These are phyloP conservation scores for Trametes coccinea DNA, from an alignment of 768 basidiomycete genomes.

Conservation along the genomic window DNA sequence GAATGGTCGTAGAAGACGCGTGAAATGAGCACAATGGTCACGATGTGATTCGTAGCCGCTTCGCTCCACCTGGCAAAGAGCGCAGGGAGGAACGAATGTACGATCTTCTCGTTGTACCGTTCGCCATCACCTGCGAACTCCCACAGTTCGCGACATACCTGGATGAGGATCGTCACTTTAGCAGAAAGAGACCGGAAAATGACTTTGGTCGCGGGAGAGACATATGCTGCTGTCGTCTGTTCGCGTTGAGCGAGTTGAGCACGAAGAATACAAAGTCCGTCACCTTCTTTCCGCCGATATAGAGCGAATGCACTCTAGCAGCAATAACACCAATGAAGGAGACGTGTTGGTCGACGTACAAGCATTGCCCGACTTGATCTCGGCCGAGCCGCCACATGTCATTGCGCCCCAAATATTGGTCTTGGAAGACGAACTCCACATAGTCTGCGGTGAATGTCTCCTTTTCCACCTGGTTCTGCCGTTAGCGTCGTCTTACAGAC, in stretches of 20 bases:
- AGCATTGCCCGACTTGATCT: slow-evolving; percentile 74
- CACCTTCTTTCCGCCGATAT: slow-evolving; percentile 68
- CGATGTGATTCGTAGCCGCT: slow-evolving; percentile 85
- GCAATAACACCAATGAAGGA: slow-evolving; percentile 80
- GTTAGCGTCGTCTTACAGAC: background rate
- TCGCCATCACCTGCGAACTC: slow-evolving; percentile 97
- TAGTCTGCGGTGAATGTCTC: slow-evolving; percentile 65
- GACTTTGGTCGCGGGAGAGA: slow-evolving; percentile 81
- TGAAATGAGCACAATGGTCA: slow-evolving; percentile 93
- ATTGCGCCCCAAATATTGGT: slow-evolving; percentile 92
- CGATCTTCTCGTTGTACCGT: slow-evolving; percentile 95
- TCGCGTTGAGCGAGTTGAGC: background rate
- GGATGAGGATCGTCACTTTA: slow-evolving; percentile 91
- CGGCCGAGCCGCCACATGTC: slow-evolving; percentile 97
- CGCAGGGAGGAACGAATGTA: slow-evolving; percentile 92
- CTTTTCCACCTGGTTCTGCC: slow-evolving; percentile 59
- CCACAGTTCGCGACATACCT: slow-evolving; percentile 95
- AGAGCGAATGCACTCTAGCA: slow-evolving; percentile 81
- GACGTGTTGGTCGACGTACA: slow-evolving; percentile 84
- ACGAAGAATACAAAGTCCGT: slow-evolving; percentile 11
- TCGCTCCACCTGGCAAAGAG: slow-evolving; percentile 85
- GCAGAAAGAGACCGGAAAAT: slow-evolving; percentile 91
- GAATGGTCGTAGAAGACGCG: slow-evolving; percentile 85
- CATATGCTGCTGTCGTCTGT: slow-evolving; percentile 79
- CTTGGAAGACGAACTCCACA: slow-evolving; percentile 90